Evolutionary conservation across 2,329 filamentous ascomycete genomes (phyloP), one percentile per base, ranked within the genome.

Genomic region (Neofusicoccum parvum): DNA sequence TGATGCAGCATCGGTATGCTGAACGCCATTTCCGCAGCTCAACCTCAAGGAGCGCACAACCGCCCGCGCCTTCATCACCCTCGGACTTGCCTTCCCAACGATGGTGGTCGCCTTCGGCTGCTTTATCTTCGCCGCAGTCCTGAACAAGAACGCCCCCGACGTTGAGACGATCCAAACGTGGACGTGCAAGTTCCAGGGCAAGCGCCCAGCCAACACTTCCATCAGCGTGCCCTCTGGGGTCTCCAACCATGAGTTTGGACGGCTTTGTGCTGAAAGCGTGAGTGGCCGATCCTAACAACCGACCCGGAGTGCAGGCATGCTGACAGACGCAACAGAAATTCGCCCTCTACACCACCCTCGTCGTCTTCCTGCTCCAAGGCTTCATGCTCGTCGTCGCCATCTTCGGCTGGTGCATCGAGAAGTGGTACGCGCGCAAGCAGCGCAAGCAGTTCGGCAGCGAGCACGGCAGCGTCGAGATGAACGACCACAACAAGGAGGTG

Each of bases 311-410:
- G 6, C 27, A 32, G 27, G 6, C 39, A 41, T 27, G 20, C 17
- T 2, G 6, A 50, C 32, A 27, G 20, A 17, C 5, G 1, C n/a
- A n/a, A n/a, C 66, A 79, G 76, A 76, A 75, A 68, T 82, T 83
- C 71, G 78, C 80, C 14, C 76, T 80, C 49, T 81, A 79, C 68
- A 77, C 78, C 23, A 79, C 78, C 0, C 75, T 82, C 23, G 73
- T 77, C 0, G 70, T 79, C 17, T 79, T 82, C 66, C 58, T 82
- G 49, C 53, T 82, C 50, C 74, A 82, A 32, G 67, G 70, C 36
- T 67, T 67, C 6, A 74, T 72, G 58, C 72, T 76, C 69, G 73
- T 66, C 20, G 36, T 76, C 43, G 74, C 71, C 9, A 69, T 77
- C n/a, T 67, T 78, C 7, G 72, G 72, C 3, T 79, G 76, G 76